Evolutionary conservation across 331 rosid species (phyloP).

Genomic region (Stylosanthes scabra): DNA sequence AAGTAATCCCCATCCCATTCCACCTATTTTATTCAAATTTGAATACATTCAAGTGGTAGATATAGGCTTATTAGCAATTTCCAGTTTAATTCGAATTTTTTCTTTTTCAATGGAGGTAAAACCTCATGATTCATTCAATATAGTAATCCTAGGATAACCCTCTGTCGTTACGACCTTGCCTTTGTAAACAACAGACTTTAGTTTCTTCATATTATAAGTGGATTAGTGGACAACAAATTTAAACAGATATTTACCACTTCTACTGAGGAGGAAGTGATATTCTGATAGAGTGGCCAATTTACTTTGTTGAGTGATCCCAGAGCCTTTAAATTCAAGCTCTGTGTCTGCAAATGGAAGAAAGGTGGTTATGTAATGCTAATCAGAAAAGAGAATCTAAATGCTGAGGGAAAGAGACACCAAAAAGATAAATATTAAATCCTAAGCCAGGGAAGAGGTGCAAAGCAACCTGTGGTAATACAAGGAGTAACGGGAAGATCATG

Average conservation of each 20-base stretch:
- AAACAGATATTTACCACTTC: conserved; percentile 54
- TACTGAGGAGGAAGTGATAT: conserved; percentile 51
- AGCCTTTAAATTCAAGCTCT: conserved; percentile 70
- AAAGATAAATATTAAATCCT: conserved; percentile 18
- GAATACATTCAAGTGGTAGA: conserved; percentile 18
- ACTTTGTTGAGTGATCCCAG: conserved; percentile 64
- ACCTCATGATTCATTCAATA: conserved; percentile 13
- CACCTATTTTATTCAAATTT: conserved; percentile 14
- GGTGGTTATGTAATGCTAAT: neutral
- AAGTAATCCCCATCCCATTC: conserved; percentile 11
- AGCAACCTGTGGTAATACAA: conserved; percentile 79
- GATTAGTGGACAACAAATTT: conserved; percentile 1
- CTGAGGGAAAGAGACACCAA: neutral
- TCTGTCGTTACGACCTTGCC: conserved; percentile 18
- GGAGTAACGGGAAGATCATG: conserved; percentile 77
- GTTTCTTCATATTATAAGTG: conserved; percentile 19
- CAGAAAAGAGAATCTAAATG: conserved; percentile 22
- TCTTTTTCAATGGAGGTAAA: conserved; percentile 17
- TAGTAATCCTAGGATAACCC: conserved; percentile 18
- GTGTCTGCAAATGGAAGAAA: conserved; percentile 61
- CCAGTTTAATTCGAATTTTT: conserved; percentile 16
- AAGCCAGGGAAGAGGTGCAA: conserved; percentile 30
- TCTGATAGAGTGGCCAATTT: conserved; percentile 75
- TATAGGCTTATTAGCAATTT: conserved; percentile 1
- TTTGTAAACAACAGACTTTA: neutral